A percentile compares a stretch with the other conserved stretches of the same genome.
Evolutionary conservation across 1,284 basidiomycete genomes (phyloP).

Genomic region (Ustilago xerochloae): DNA sequence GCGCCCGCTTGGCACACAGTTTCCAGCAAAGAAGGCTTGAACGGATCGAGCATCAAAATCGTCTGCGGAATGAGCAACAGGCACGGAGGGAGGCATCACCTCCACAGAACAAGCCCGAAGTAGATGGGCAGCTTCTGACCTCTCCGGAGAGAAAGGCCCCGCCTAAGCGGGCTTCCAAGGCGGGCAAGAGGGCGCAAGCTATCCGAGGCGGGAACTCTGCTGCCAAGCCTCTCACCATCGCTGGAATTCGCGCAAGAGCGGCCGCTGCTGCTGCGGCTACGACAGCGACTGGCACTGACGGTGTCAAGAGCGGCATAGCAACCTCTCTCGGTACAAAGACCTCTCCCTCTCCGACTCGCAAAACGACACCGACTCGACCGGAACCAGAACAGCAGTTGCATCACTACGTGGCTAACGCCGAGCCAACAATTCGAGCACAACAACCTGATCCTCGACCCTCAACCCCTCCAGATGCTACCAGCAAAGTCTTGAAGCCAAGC

Average conservation of each 20-base stretch:
- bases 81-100: too few relatives aligned
- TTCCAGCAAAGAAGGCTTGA: conserved; percentile 10
- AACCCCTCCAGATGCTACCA: background rate
- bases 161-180: conserved; percentile 27
- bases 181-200: conserved; percentile 35
- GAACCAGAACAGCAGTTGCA: background rate
- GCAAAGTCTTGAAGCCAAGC: background rate
- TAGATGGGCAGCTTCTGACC: background rate
- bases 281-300: conserved; percentile 12
- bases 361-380: background rate
- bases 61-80: too few relatives aligned
- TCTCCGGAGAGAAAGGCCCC: conserved; percentile 11
- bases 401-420: background rate
- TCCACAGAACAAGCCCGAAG: background rate
- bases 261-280: conserved; percentile 20
- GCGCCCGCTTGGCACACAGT: conserved; percentile 16
- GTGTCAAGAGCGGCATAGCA: background rate
- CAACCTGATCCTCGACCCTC: background rate
- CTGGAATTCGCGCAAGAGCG: conserved; percentile 30
- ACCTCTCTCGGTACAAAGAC: background rate
- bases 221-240: conserved; percentile 35
- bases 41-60: conserved; percentile 4
- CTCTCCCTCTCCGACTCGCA: background rate
- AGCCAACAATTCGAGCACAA: too few relatives aligned
- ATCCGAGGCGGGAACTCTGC: conserved; percentile 24